phyloP scores from a whole-genome alignment of 768 basidiomycete species.

The Lentinula raphanica region DNA sequence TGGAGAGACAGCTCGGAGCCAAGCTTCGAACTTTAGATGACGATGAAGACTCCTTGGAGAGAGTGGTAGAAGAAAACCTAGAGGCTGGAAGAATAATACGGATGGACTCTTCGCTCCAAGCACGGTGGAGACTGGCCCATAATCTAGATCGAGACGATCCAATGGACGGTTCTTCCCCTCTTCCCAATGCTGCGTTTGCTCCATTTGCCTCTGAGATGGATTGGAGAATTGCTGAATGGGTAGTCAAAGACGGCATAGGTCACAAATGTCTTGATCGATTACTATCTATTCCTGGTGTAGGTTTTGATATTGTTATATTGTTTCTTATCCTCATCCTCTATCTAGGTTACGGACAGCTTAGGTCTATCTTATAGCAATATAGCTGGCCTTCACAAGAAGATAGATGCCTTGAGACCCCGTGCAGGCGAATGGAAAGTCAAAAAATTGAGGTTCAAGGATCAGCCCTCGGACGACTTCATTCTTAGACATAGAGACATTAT shows the following conservation, averaged over 20 bases:
- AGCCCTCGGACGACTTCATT: conserved; percentile 8
- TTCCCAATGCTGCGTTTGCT: neutral
- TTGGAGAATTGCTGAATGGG: conserved; percentile 20
- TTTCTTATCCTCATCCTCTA: neutral
- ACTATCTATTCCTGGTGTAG: conserved; percentile 18
- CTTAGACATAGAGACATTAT: conserved; percentile 19
- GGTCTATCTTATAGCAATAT: conserved; percentile 18
- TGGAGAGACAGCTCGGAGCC: neutral
- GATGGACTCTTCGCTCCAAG: neutral
- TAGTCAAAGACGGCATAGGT: conserved; percentile 11
- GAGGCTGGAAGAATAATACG: neutral
- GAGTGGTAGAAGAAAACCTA: too few species aligned
- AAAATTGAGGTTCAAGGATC: conserved; percentile 11
- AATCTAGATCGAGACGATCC: neutral
- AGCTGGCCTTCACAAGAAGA: too few species aligned
- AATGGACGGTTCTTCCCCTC: neutral
- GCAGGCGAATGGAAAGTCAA: too few species aligned
- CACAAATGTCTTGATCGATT: conserved; percentile 20
- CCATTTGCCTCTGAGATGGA: conserved; percentile 16
- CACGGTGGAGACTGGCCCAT: neutral
- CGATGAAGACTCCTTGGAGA: too few species aligned
- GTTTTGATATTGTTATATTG: neutral
- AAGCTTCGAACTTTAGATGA: neutral
- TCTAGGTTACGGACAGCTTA: neutral
- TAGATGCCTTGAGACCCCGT: too few species aligned